Evolutionary conservation across 306 rosid genomes (phyloP).

Genomic region (Amphicarpaea edgeworthii): DNA sequence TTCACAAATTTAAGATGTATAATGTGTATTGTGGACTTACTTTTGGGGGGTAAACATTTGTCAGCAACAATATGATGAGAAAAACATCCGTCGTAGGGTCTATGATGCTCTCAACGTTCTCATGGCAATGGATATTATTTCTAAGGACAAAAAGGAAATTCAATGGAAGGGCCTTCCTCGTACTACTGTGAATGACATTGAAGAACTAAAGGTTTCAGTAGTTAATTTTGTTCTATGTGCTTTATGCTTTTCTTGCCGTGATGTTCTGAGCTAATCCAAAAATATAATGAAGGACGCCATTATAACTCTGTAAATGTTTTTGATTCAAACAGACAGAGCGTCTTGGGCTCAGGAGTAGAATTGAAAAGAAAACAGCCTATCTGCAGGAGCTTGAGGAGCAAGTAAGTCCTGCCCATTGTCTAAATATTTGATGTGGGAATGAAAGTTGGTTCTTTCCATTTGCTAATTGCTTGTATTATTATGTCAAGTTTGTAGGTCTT

Average conservation of each 20-base stretch:
- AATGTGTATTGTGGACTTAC: constrained; percentile 36
- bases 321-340: constrained; percentile 75
- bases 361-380: constrained; percentile 93
- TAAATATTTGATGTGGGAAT: constrained; percentile 9
- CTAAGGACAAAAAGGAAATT: constrained; percentile 97
- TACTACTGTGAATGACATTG: constrained; percentile 82
- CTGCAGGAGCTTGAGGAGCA: constrained; percentile 96
- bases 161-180: constrained; percentile 99
- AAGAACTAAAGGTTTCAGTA: constrained; percentile 82
- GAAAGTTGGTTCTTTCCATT: constrained; percentile 22
- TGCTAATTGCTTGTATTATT: constrained; percentile 53
- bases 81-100: constrained; percentile 94
- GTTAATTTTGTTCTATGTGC: not conserved
- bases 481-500: constrained; percentile 80
- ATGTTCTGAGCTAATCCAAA: constrained; percentile 36
- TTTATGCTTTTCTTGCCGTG: constrained; percentile 30
- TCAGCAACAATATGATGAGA: constrained; percentile 99
- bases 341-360: constrained; percentile 72
- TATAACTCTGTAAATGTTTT: constrained; percentile 43
- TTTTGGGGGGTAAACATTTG: constrained; percentile 38
- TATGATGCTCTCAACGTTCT: constrained; percentile 98
- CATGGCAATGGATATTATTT: constrained; percentile 99
- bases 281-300: constrained; percentile 19
- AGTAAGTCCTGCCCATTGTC: constrained; percentile 54
- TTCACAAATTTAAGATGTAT: constrained; percentile 24